Evolutionary conservation across 768 basidiomycete genomes (phyloP), one percentile per base, ranked within the genome.

Genomic region (Mycena epipterygia): DNA sequence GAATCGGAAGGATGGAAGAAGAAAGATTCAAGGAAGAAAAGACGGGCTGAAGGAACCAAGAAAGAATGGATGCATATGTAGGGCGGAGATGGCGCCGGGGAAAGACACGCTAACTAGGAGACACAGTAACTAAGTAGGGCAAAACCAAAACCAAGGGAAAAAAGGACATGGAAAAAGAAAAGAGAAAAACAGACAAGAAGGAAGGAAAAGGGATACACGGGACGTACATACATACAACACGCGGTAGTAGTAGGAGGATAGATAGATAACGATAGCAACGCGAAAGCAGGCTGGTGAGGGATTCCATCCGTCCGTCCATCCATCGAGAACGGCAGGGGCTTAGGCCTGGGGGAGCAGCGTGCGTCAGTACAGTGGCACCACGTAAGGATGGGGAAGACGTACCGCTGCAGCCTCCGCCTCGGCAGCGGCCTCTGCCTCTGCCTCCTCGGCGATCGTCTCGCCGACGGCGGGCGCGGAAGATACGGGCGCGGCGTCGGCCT

Each of bases 361-460:
- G 17, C 7, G 39, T 39, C 13, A 25, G 64, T 9, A 29, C 35
- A 21, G 29, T 3, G 11, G 16, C 27, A 41, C 16, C 1, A 33
- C 2, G 23, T 12, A 19, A 48, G 23, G 39, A 33, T 5, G 25
- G 35, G 30, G 37, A 33, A 23, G 55, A 69, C 49, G 7, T 25
- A 64, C 62, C 37, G 37, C 16, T 39, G 37, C 37, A 39, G 37
- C 37, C 68, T 77, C 79, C 57, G 77, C 80, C 21, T 77, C 78
- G 29, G 79, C 80, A 17, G 73, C 78, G 17, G 77, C 78, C 72
- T 79, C 78, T 49, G 71, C 80, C 68, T 81, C 81, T 2, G 79
- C 78, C 59, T 86, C 84, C 73, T 86, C 85, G 23, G 78, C 80
- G 64, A 87, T 87, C n/a, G 85, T 80, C 64, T 82, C 81, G 12